Percentiles rank a stretch among this genome's conserved stretches.
These are phyloP conservation scores for Sextonia rubra DNA, from an alignment of 164 flowering plant genomes.

Conservation along the genomic window DNA sequence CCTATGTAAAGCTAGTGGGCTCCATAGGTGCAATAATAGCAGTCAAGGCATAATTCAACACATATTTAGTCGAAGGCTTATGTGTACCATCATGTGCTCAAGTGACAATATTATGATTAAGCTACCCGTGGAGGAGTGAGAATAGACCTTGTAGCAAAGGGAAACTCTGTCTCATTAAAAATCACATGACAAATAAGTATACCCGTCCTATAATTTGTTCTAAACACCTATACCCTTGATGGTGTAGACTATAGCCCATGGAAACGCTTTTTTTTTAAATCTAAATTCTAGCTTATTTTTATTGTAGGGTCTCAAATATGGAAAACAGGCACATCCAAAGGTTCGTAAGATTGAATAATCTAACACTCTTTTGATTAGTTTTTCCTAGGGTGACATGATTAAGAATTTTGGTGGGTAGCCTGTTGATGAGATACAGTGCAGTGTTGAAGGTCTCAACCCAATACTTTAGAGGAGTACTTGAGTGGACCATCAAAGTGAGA, in stretches of 20 bases:
- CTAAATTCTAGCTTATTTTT: background rate
- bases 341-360: background rate
- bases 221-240: background rate
- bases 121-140: background rate
- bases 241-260: background rate
- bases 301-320: background rate
- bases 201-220: background rate
- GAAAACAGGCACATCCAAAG: background rate
- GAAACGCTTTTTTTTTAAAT: background rate
- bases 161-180: background rate
- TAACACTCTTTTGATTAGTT: background rate
- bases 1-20: background rate
- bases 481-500: background rate
- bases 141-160: background rate
- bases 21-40: background rate
- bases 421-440: background rate
- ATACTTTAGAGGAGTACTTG: background rate
- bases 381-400: background rate
- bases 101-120: background rate
- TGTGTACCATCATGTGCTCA: background rate
- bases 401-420: background rate
- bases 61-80: background rate
- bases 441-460: background rate
- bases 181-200: background rate
- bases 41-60: background rate